Evolutionary conservation across 768 basidiomycete genomes (phyloP), one percentile per base, ranked within the genome.

Genomic region (Leucosporidium yakuticum): DNA sequence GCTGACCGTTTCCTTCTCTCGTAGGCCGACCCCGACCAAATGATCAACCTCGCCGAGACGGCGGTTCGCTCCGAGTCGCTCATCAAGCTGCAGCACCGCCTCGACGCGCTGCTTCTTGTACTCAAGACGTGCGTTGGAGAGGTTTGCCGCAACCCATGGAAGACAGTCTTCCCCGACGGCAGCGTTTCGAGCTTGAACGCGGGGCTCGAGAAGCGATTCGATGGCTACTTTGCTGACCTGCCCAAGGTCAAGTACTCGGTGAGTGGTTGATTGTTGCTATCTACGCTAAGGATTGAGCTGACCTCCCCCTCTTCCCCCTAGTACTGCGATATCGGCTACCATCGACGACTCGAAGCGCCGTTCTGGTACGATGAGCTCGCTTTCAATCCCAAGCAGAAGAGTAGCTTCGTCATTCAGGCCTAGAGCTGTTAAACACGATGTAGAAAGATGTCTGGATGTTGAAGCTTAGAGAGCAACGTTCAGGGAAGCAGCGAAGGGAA

Each of bases 101-200:
- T 73, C 25, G 74, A 74, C 21, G 74, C 71, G 1, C 56, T 74
- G 15, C 51, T 74, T 15, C 64, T 74, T 3, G 68, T 69, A 1
- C 68, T 74, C 50, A 72, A 72, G 57, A 64, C 39, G 4, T 74
- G 73, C 58, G 15, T 29, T 14, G 73, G 73, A 27, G 51, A 55
- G 7, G 64, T 39, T 4, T 74, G 73, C 62, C 51, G 59, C 25
- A 6, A 60, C 1, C 65, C 68, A 1, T 74, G 65, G 63, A 20
- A 27, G 23, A 39, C 47, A 21, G 21, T 74, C 31, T 66, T 72
- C 60, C 68, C 68, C 4, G 34, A 47, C 1, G 67, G 60, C 27
- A 59, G 55, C 14, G 67, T 62, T 4, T n/a, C 23, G 12, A 64
- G 53, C 51, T 51, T 74, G 34, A n/a, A 31, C 8, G 55, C 63